phyloP scores from a whole-genome alignment of 306 rosid genomes.

The Prinsepia uniflora region DNA sequence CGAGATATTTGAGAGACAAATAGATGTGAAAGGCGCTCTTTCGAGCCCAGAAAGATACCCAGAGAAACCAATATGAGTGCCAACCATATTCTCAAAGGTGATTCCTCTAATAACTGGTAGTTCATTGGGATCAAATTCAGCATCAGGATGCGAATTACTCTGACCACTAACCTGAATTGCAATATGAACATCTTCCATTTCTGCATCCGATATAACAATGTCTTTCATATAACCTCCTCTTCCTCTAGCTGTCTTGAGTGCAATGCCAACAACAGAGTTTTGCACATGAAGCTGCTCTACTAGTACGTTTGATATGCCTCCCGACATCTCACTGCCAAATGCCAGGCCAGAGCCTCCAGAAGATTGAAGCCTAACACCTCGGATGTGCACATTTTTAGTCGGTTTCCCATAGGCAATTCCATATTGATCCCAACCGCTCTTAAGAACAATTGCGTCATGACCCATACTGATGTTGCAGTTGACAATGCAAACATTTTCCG shows the following conservation, averaged over 20 bases:
- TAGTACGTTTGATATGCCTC: conserved; percentile 46
- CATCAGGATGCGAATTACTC: conserved; percentile 57
- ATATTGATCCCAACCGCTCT: conserved; percentile 78
- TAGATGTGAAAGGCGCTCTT: conserved; percentile 36
- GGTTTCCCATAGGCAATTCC: conserved; percentile 52
- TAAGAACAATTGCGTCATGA: conserved; percentile 53
- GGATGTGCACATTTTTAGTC: conserved; percentile 43
- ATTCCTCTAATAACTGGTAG: conserved; percentile 40
- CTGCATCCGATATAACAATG: conserved; percentile 33
- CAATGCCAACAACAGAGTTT: conserved; percentile 42
- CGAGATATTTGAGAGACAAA: conserved; percentile 50
- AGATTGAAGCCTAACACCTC: conserved; percentile 40
- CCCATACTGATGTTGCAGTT: conserved; percentile 55
- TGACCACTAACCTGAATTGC: conserved; percentile 44
- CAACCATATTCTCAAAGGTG: conserved; percentile 41
- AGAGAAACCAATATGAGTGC: conserved; percentile 41
- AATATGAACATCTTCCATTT: conserved; percentile 31
- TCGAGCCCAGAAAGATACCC: conserved; percentile 51
- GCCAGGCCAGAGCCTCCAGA: conserved; percentile 51
- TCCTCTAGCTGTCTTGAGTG: conserved; percentile 53
- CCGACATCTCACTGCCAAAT: conserved; percentile 65
- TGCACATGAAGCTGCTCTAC: conserved; percentile 36
- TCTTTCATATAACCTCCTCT: conserved; percentile 59
- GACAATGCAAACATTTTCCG: conserved; percentile 48
- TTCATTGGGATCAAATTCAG: conserved; percentile 48